Percentiles rank a stretch among this genome's conserved stretches.
Conservation (phyloP, 2,329 filamentous ascomycete species). For the Sclerotinia trifoliorum region DNA sequence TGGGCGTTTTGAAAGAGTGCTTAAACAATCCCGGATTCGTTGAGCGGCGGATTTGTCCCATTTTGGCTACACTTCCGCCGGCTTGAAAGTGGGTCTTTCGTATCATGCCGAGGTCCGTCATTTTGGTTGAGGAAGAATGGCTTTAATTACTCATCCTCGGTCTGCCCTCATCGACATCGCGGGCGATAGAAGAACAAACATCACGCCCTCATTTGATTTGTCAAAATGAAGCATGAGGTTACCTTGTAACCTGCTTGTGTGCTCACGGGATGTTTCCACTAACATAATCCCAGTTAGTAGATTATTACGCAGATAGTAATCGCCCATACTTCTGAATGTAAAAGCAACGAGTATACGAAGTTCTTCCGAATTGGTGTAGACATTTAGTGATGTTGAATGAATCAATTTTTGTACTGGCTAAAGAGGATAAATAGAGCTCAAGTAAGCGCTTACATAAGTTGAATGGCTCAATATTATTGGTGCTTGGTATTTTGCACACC, state of each 20-base stretch:
- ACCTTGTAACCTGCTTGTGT: background rate
- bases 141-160: background rate
- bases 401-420: background rate
- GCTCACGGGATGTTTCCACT: background rate
- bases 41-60: background rate
- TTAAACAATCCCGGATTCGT: background rate
- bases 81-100: slow-evolving; percentile 10
- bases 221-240: background rate
- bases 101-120: background rate
- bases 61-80: background rate
- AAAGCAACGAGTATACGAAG: background rate
- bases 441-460: background rate
- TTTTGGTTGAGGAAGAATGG: background rate
- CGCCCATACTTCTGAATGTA: background rate
- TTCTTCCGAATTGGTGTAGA: too few relatives aligned
- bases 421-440: background rate
- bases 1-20: background rate
- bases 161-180: background rate
- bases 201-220: background rate
- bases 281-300: background rate
- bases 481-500: background rate
- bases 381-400: background rate
- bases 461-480: background rate
- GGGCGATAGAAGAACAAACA: too few relatives aligned
- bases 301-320: background rate